A percentile compares a stretch with the other conserved stretches of the same genome.
Evolutionary conservation across 352 stramenopile species (phyloP).

Genomic region (Albugo candida): DNA sequence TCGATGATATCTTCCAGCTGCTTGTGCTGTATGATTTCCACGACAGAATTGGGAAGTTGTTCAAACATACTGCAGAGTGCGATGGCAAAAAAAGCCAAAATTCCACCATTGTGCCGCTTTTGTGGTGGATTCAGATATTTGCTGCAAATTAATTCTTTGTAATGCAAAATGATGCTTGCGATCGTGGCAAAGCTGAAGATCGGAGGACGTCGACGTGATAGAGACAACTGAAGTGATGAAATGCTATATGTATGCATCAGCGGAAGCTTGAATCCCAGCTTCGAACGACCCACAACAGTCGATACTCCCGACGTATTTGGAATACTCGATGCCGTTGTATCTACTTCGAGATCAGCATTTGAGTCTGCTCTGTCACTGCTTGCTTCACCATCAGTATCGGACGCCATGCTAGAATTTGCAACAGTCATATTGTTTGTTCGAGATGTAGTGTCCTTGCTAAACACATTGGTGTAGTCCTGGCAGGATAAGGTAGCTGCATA

Average conservation of each 20-base stretch:
- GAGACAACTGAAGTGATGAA: conserved; percentile 21
- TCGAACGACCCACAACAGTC: conserved; percentile 8
- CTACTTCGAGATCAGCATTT: neutral
- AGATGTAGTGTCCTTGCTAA: conserved; percentile 5
- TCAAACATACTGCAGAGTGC: conserved; percentile 64
- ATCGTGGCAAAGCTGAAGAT: conserved; percentile 54
- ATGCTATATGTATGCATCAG: conserved; percentile 38
- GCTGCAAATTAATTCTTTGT: conserved; percentile 48
- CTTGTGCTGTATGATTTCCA: conserved; percentile 17
- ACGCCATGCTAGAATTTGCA: neutral
- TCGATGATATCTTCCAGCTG: conserved; percentile 54
- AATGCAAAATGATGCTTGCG: conserved; percentile 46
- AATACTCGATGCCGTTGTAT: too few relatives aligned
- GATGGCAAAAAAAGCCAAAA: conserved; percentile 49
- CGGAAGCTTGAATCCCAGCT: conserved; percentile 49
- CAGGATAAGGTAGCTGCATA: conserved; percentile 24
- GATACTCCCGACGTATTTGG: conserved; percentile 7
- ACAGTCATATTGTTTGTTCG: neutral
- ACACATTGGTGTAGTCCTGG: conserved; percentile 23
- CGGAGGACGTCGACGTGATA: conserved; percentile 5
- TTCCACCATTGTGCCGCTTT: conserved; percentile 34
- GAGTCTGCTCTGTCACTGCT: neutral
- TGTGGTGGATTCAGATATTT: conserved; percentile 29
- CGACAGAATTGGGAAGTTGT: conserved; percentile 10
- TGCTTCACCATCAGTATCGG: neutral